phyloP scores from a whole-genome alignment of 805 yeast genomes.

The Nakazawaea sp. region DNA sequence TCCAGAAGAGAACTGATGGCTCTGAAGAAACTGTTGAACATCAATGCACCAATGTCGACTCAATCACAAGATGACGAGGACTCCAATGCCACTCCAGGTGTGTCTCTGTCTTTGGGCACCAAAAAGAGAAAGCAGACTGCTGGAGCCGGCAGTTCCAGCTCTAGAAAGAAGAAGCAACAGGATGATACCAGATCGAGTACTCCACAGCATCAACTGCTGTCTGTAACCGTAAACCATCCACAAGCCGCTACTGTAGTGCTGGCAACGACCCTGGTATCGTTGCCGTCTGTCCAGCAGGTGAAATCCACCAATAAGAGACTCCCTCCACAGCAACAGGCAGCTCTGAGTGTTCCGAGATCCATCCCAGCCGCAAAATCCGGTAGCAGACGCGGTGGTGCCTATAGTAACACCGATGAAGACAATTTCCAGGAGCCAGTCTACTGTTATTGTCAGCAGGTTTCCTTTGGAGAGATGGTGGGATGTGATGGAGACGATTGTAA shows the following conservation, averaged over 20 bases:
- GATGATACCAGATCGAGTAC: background rate
- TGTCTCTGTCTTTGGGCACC: background rate
- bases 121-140: background rate
- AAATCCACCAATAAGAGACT: background rate
- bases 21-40: constrained; percentile 46
- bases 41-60: constrained; percentile 31
- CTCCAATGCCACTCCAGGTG: background rate
- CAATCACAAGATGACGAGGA: background rate
- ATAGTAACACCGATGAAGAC: constrained; percentile 6
- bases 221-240: no score
- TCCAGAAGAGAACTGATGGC: constrained; percentile 89
- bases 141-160: background rate
- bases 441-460: constrained; percentile 94
- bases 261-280: background rate
- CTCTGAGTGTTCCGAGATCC: background rate
- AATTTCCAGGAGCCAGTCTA: constrained; percentile 69
- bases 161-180: constrained; percentile 3
- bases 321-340: background rate
- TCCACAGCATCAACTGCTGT: background rate
- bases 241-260: background rate
- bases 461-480: constrained; percentile 98
- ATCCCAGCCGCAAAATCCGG: background rate
- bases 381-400: background rate
- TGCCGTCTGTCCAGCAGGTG: background rate
- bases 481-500: constrained; percentile 93